phyloP scores from a whole-genome alignment of 352 stramenopile species.

The Globisporangium spinosum region DNA sequence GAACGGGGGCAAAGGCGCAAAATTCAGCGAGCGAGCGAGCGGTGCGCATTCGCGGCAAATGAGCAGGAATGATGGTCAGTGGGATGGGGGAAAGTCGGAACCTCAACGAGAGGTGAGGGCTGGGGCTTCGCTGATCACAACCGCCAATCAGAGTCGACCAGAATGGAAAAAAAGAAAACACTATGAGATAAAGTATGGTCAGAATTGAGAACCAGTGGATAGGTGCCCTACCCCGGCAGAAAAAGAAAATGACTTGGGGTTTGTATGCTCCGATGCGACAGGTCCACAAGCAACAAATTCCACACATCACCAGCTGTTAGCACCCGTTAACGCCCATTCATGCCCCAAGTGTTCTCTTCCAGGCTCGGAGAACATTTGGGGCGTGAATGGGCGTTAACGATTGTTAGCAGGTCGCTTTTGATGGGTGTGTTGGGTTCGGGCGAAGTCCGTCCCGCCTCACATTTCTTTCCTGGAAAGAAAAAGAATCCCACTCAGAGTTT shows the following conservation, averaged over 20 bases:
- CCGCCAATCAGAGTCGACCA: slow-evolving; percentile 1
- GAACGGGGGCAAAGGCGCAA: not conserved
- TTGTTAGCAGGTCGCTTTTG: slow-evolving; percentile 1
- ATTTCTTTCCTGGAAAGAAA: not conserved
- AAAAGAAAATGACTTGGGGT: slow-evolving; percentile 11
- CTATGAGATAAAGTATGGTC: slow-evolving; percentile 9
- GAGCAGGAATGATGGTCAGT: not conserved
- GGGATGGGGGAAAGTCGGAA: not conserved
- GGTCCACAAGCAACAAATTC: not conserved
- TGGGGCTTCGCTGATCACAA: not conserved
- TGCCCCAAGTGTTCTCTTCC: no score
- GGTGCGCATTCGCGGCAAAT: not conserved
- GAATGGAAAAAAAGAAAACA: slow-evolving; percentile 15
- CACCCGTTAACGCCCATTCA: no score
- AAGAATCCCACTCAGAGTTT: not conserved
- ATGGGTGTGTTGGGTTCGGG: slow-evolving; percentile 2
- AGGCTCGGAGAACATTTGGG: not conserved
- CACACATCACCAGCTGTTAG: not conserved
- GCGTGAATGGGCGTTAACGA: not conserved
- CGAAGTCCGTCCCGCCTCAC: not conserved
- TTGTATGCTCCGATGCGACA: slow-evolving; percentile 5
- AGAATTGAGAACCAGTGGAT: not conserved
- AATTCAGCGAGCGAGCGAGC: no score
- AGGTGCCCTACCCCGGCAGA: not conserved
- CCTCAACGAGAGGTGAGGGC: not conserved